Evolutionary conservation across 768 basidiomycete genomes (phyloP).

Genomic region (Tulasnella sp.): DNA sequence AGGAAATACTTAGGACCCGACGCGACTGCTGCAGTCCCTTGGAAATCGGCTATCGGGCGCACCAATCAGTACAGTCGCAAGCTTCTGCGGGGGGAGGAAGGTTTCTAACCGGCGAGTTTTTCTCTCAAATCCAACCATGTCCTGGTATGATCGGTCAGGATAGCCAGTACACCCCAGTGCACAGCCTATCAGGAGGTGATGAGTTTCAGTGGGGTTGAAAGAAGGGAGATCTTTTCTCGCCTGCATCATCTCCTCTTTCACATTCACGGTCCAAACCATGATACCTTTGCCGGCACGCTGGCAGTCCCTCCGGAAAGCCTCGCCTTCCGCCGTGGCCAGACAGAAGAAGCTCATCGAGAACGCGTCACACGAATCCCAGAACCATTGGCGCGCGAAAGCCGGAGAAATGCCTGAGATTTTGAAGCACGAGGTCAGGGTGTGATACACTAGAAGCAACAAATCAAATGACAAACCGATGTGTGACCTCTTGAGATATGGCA

Average conservation of each 20-base stretch:
- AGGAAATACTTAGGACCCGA: conserved; percentile 10
- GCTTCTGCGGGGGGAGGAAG: no score
- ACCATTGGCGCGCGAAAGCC: conserved; percentile 66
- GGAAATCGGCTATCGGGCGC: neutral
- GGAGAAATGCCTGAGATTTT: conserved; percentile 34
- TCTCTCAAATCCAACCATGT: conserved; percentile 55
- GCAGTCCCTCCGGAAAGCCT: conserved; percentile 61
- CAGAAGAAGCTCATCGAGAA: conserved; percentile 75
- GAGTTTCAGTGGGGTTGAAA: neutral
- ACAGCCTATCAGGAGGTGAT: conserved; percentile 46
- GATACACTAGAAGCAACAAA: neutral
- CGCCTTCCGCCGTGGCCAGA: conserved; percentile 62
- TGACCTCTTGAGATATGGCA: conserved; percentile 76
- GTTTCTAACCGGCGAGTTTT: conserved; percentile 42
- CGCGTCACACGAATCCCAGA: conserved; percentile 77
- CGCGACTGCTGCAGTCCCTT: neutral
- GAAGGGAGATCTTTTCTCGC: conserved; percentile 32
- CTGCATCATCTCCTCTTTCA: conserved; percentile 82
- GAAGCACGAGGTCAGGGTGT: neutral
- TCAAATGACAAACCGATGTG: conserved; percentile 46
- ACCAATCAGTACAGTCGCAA: neutral
- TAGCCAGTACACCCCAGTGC: conserved; percentile 60
- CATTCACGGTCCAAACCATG: conserved; percentile 96
- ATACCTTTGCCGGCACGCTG: conserved; percentile 66
- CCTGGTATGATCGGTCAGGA: conserved; percentile 65